Evolutionary conservation across 371 early-diverging fungal genomes (phyloP).

Genomic region (Furculomyces boomerangus): DNA sequence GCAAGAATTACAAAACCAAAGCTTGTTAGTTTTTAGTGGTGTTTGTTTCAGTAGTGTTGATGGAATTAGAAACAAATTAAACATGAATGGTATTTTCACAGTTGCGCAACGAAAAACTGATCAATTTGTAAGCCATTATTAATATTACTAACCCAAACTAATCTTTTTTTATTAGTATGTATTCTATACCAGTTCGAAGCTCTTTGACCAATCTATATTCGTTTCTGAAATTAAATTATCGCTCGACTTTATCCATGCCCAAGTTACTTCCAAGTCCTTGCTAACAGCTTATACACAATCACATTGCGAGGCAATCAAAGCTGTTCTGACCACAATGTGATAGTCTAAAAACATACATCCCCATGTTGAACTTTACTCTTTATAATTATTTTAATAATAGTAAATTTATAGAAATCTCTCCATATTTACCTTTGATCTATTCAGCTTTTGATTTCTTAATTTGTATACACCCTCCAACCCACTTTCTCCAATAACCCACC

Average conservation of each 20-base stretch:
- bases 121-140: no score
- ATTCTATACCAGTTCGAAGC: constrained; percentile 20
- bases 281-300: constrained; percentile 8
- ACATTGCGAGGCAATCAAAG: constrained; percentile 14
- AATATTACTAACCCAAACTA: no score
- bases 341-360: no score
- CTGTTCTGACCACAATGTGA: constrained; percentile 15
- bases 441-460: no score
- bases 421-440: no score
- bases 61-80: constrained; percentile 25
- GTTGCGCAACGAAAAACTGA: constrained; percentile 22
- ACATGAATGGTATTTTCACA: constrained; percentile 26
- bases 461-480: no score
- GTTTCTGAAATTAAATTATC: constrained; percentile 24
- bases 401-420: no score
- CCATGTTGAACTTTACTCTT: no score
- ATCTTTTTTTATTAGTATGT: no score
- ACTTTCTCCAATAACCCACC: no score
- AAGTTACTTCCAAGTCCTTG: constrained; percentile 14
- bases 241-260: constrained; percentile 13
- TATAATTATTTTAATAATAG: no score
- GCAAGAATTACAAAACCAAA: constrained; percentile 6
- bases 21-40: constrained; percentile 3
- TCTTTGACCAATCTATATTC: constrained; percentile 15
- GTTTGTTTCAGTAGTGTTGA: constrained; percentile 14